Conservation (phyloP, 2,329 filamentous ascomycete species). For the Ophiostoma australiae region DNA sequence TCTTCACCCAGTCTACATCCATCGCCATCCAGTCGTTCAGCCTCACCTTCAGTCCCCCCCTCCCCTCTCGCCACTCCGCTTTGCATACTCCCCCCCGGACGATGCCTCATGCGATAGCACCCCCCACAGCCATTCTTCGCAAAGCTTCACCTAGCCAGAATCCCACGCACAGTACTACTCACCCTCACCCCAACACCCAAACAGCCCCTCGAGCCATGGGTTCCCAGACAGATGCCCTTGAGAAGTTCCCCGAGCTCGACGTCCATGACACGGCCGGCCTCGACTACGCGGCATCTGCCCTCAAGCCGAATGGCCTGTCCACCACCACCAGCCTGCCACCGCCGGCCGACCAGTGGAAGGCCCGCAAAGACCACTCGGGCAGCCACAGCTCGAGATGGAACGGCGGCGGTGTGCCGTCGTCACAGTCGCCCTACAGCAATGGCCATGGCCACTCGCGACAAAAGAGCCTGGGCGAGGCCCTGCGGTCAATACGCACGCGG, state of each 20-base stretch:
- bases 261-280: slow-evolving; percentile 26
- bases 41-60: background rate
- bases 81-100: background rate
- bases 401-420: slow-evolving; percentile 13
- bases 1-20: background rate
- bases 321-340: slow-evolving; percentile 31
- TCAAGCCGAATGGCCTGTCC: slow-evolving; percentile 32
- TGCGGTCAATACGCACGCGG: slow-evolving; percentile 72
- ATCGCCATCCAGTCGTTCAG: background rate
- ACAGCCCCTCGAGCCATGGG: slow-evolving; percentile 21
- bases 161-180: background rate
- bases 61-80: background rate
- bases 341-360: slow-evolving; percentile 51
- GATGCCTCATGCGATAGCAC: slow-evolving; percentile 27
- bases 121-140: slow-evolving; percentile 15
- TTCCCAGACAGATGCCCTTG: slow-evolving; percentile 37
- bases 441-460: slow-evolving; percentile 60
- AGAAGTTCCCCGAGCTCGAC: slow-evolving; percentile 57
- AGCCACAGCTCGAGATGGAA: slow-evolving; percentile 36
- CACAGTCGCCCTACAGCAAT: slow-evolving; percentile 22
- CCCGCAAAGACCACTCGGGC: slow-evolving; percentile 48
- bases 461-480: slow-evolving; percentile 85
- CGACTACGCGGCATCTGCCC: slow-evolving; percentile 25
- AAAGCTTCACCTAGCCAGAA: slow-evolving; percentile 17
- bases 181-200: background rate